Evolutionary conservation across 768 basidiomycete genomes (phyloP).

Genomic region (Asterophora parasitica): DNA sequence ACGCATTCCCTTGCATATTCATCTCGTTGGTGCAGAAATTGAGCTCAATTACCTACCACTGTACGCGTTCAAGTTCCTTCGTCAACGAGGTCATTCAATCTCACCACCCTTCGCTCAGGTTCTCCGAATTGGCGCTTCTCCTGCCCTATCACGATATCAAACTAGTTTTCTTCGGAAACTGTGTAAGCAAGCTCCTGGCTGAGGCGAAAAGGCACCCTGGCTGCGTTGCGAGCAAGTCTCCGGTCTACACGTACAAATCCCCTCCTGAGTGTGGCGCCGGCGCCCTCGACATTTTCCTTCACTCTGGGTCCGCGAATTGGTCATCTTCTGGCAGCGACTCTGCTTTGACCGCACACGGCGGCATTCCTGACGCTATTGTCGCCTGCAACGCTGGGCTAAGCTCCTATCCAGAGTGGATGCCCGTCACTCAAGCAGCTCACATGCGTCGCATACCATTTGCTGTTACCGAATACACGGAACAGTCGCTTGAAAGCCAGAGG

Average conservation of each 20-base stretch:
- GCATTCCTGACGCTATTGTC: conserved; percentile 29
- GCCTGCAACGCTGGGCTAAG: conserved; percentile 36
- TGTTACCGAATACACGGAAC: conserved; percentile 19
- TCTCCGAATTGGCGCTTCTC: conserved; percentile 37
- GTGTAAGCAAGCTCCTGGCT: conserved; percentile 27
- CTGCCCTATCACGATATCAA: conserved; percentile 39
- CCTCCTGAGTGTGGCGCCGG: conserved; percentile 32
- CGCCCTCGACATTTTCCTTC: conserved; percentile 28
- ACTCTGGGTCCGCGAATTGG: conserved; percentile 13
- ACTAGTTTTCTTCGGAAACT: conserved; percentile 33
- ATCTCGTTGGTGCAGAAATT: conserved; percentile 36
- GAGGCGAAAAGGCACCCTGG: conserved; percentile 22
- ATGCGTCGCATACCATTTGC: conserved; percentile 14
- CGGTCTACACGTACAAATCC: conserved; percentile 25
- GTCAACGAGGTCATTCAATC: background rate
- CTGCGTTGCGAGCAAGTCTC: conserved; percentile 22
- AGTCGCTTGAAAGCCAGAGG: conserved; percentile 17
- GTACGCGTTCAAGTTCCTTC: conserved; percentile 22
- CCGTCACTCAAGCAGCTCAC: conserved; percentile 23
- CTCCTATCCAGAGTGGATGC: conserved; percentile 31
- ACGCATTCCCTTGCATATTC: conserved; percentile 28
- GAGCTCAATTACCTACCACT: conserved; percentile 41
- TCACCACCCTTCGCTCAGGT: conserved; percentile 22
- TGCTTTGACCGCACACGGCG: conserved; percentile 7
- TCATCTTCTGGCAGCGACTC: conserved; percentile 13